phyloP scores from a whole-genome alignment of 345 rosid genomes.

The Draba incana region DNA sequence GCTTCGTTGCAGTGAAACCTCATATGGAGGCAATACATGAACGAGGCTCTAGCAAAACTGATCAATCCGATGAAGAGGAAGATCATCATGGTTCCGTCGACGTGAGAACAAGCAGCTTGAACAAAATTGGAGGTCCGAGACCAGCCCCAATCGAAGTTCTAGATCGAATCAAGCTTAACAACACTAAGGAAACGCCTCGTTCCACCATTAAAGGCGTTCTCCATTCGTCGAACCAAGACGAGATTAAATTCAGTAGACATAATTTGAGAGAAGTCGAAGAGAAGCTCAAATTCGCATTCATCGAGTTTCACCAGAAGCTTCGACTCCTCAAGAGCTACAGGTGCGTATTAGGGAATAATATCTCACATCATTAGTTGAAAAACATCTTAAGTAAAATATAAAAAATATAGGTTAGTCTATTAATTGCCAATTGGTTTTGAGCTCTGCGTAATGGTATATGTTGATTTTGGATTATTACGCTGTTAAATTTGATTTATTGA shows the following conservation, averaged over 20 bases:
- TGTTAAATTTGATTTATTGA: neutral
- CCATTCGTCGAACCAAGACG: conserved; percentile 39
- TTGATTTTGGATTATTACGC: too few relatives aligned
- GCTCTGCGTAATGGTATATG: too few relatives aligned
- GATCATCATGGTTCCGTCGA: neutral
- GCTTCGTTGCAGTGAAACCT: conserved; percentile 40
- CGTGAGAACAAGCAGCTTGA: conserved; percentile 19
- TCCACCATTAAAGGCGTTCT: conserved; percentile 60
- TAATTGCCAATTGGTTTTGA: too few relatives aligned
- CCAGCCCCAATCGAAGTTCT: conserved; percentile 60
- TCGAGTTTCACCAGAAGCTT: conserved; percentile 71
- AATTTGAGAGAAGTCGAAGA: conserved; percentile 59
- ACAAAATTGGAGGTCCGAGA: conserved; percentile 18
- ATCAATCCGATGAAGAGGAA: conserved; percentile 23
- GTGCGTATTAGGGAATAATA: neutral
- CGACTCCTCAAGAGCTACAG: conserved; percentile 71
- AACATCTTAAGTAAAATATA: too few relatives aligned
- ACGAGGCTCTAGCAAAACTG: conserved; percentile 42
- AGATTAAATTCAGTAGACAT: conserved; percentile 53
- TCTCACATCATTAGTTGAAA: too few relatives aligned
- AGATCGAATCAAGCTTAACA: conserved; percentile 51
- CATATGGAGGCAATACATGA: conserved; percentile 61
- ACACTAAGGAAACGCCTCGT: conserved; percentile 56
- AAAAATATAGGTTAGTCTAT: too few relatives aligned
- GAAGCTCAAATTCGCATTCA: conserved; percentile 55